Evolutionary conservation across 176 grass and related monocot species (phyloP).

Genomic region (Otatea glauca): DNA sequence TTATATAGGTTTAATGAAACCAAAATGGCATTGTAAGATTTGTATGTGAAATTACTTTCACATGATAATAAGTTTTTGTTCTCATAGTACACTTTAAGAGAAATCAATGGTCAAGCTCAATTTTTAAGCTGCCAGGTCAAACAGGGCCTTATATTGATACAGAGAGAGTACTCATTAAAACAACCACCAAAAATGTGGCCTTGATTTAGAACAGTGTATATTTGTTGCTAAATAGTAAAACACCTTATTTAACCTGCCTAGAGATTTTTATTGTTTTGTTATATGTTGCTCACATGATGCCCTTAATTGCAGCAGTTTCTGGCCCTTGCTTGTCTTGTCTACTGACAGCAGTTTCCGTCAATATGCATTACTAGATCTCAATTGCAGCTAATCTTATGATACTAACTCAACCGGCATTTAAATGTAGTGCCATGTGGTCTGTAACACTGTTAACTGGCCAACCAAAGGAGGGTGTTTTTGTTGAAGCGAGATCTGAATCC

Average conservation of each 20-base stretch:
- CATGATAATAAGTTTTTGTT: neutral
- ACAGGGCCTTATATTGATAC: neutral
- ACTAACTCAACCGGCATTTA: conserved; percentile 42
- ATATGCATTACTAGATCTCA: conserved; percentile 13
- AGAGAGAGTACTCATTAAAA: neutral
- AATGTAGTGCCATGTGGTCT: conserved; percentile 84
- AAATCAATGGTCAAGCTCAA: neutral
- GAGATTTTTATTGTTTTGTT: conserved; percentile 12
- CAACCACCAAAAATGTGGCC: neutral
- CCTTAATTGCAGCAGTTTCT: too few species aligned
- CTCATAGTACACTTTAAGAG: neutral
- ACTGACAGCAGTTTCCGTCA: neutral
- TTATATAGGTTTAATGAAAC: neutral
- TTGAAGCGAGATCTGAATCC: conserved; percentile 90
- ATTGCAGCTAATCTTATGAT: conserved; percentile 24
- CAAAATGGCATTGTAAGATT: neutral
- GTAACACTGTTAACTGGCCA: conserved; percentile 86
- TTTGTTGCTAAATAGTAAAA: neutral
- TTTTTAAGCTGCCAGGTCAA: neutral
- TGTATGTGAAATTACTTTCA: neutral
- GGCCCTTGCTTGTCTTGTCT: neutral
- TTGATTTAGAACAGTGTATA: neutral
- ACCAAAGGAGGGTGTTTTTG: conserved; percentile 85
- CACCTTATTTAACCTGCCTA: neutral
- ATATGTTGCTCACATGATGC: neutral